Conservation (phyloP, 805 yeast genomes). For the Grigorovia humatica region DNA sequence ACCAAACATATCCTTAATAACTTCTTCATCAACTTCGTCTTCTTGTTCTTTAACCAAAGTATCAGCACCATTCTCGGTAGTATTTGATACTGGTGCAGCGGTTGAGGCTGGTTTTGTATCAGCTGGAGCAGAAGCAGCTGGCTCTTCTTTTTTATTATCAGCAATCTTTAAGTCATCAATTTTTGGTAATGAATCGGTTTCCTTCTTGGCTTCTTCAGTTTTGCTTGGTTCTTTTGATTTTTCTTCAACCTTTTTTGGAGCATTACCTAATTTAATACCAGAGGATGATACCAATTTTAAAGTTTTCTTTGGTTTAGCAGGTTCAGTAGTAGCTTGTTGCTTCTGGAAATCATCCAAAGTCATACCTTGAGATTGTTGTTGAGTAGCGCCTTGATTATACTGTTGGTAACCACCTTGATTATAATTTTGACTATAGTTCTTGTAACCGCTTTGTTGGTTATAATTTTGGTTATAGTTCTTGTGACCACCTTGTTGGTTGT, state of each 20-base stretch:
- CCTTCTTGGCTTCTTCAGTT: conserved; percentile 10
- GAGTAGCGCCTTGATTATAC: conserved; percentile 17
- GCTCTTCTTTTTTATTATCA: conserved; percentile 22
- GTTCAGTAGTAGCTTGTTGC: conserved; percentile 38
- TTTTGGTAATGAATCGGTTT: conserved; percentile 20
- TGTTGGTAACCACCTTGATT: conserved; percentile 13
- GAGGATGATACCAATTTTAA: conserved; percentile 58
- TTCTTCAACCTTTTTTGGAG: conserved; percentile 32
- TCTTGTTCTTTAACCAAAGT: conserved; percentile 58
- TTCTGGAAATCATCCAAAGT: conserved; percentile 75
- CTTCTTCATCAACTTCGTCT: conserved; percentile 73
- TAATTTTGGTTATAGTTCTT: conserved; percentile 16
- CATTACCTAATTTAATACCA: conserved; percentile 52
- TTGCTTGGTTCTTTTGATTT: conserved; percentile 19
- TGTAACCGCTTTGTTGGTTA: conserved; percentile 15
- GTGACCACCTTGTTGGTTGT: conserved; percentile 20
- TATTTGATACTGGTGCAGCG: conserved; percentile 11
- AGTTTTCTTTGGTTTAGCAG: conserved; percentile 50
- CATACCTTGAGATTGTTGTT: conserved; percentile 42
- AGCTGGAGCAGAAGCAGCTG: conserved; percentile 17
- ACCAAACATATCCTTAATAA: conserved; percentile 88
- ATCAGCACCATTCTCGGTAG: conserved; percentile 38
- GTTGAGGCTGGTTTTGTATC: conserved; percentile 23
- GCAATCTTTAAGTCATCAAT: conserved; percentile 23
- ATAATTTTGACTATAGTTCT: conserved; percentile 1